Conservation (phyloP, 352 stramenopile genomes). For the Globisporangium nagaii region DNA sequence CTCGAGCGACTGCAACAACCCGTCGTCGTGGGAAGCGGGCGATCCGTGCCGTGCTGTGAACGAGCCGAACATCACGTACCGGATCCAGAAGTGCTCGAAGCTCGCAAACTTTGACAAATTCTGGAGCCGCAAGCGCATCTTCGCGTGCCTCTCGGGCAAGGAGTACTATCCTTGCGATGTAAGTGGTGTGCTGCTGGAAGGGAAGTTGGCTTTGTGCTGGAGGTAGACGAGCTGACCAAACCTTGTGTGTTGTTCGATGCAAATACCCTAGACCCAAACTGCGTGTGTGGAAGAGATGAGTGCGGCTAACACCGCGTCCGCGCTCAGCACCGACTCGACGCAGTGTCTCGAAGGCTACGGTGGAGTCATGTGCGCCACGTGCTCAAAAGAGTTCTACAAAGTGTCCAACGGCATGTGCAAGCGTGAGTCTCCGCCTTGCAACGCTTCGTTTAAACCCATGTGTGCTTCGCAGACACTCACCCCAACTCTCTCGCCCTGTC, state of each 20-base stretch:
- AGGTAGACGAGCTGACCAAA: too few species aligned
- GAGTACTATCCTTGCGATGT: slow-evolving; percentile 67
- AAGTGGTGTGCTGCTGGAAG: slow-evolving; percentile 14
- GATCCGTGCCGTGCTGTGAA: slow-evolving; percentile 47
- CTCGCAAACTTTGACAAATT: slow-evolving; percentile 31
- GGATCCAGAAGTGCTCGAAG: slow-evolving; percentile 39
- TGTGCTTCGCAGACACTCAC: too few species aligned
- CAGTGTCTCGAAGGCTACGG: slow-evolving; percentile 50
- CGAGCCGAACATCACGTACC: slow-evolving; percentile 21
- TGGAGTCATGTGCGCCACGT: slow-evolving; percentile 47
- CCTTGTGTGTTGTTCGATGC: not conserved
- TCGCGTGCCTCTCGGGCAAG: slow-evolving; percentile 45
- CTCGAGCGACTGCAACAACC: slow-evolving; percentile 27
- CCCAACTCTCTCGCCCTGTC: too few species aligned
- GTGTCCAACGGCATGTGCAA: slow-evolving; percentile 53
- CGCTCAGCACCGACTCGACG: slow-evolving; percentile 9
- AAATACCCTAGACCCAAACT: slow-evolving; percentile 15
- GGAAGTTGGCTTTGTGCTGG: too few species aligned
- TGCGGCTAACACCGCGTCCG: slow-evolving; percentile 4
- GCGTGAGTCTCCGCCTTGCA: slow-evolving; percentile 18
- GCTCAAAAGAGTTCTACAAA: slow-evolving; percentile 44
- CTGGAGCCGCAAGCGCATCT: slow-evolving; percentile 57
- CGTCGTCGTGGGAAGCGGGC: slow-evolving; percentile 26
- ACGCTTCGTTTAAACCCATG: too few species aligned
- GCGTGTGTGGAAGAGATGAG: slow-evolving; percentile 19